Percentiles rank a stretch among this genome's conserved stretches.
Evolutionary conservation across 139 green algal genomes (phyloP).

Genomic region (Chlamydomonas sp.): DNA sequence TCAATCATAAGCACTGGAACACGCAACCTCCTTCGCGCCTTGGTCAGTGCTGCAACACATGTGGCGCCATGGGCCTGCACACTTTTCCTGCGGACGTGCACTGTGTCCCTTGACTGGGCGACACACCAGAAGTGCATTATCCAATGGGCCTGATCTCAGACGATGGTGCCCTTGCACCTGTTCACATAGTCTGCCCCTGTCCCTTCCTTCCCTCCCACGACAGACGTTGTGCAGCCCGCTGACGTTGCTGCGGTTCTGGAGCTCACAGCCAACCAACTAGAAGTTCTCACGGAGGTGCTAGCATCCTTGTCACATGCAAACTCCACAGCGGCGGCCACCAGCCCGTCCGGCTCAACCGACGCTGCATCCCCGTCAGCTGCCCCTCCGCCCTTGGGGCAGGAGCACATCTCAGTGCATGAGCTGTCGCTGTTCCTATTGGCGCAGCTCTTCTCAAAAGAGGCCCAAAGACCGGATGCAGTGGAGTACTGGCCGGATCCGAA

Average conservation of each 20-base stretch:
- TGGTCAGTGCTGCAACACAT: not conserved
- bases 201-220: not conserved
- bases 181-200: not conserved
- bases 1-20: no score
- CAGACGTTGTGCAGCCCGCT: slow-evolving; percentile 42
- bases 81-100: no score
- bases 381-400: not conserved
- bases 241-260: slow-evolving; percentile 47
- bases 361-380: not conserved
- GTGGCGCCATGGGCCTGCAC: no score
- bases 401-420: slow-evolving; percentile 62
- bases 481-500: slow-evolving; percentile 78
- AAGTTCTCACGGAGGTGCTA: slow-evolving; percentile 50
- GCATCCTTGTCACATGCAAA: slow-evolving; percentile 35
- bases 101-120: not conserved
- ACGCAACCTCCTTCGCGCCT: not conserved
- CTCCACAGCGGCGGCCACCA: not conserved
- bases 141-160: no score
- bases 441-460: slow-evolving; percentile 75
- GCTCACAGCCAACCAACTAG: slow-evolving; percentile 46
- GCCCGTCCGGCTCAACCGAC: not conserved
- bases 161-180: not conserved
- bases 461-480: slow-evolving; percentile 66
- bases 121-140: not conserved
- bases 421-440: slow-evolving; percentile 78